Evolutionary conservation across 2,329 filamentous ascomycete species (phyloP), one percentile per base, ranked within the genome.

Genomic region (Periconia macrospinosa): DNA sequence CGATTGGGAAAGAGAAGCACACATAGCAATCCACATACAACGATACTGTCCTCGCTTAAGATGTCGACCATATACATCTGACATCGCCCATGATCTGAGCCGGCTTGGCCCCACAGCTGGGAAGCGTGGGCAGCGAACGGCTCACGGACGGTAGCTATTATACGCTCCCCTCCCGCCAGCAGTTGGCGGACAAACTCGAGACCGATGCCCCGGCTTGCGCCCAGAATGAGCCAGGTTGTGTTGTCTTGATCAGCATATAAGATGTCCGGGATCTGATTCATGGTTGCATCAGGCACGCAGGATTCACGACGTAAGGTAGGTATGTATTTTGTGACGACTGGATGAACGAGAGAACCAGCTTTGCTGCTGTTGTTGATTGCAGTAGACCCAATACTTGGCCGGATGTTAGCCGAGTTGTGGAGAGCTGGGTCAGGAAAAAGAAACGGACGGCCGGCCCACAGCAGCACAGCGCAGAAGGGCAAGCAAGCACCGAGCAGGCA

Each of bases 121-220:
- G 73, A 74, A 41, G 74, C 74, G 67, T 76, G 72, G 20, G 63
- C 59, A 18, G 74, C 74, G 56, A 65, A 71, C 23, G 72, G 63
- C 56, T 78, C 75, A 35, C 81, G 75, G 15, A 81, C 79, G 6
- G 80, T 82, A 15, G 80, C 81, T 52, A 82, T 77, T 60, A 83
- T 80, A 47, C 75, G 73, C 55, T 82, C 74, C 33, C 78, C 78
- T 45, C 71, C 72, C 10, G 65, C 65, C 14, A 83, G 65, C 27
- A 82, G 67, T 61, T 83, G 80, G 37, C 76, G 72, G 37, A 80
- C 79, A 55, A 83, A 82, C 60, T 83, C 81, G 40, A 81, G 72
- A 17, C 81, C 81, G 60, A 80, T 78, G 45, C 78, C 78, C 65
- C 77, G 71, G 42, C 75, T 78, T 37, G 78, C 76, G 49, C 78